These are phyloP conservation scores for Erucastrum elatum DNA, from an alignment of 345 rosid species.

Conservation along the genomic window DNA sequence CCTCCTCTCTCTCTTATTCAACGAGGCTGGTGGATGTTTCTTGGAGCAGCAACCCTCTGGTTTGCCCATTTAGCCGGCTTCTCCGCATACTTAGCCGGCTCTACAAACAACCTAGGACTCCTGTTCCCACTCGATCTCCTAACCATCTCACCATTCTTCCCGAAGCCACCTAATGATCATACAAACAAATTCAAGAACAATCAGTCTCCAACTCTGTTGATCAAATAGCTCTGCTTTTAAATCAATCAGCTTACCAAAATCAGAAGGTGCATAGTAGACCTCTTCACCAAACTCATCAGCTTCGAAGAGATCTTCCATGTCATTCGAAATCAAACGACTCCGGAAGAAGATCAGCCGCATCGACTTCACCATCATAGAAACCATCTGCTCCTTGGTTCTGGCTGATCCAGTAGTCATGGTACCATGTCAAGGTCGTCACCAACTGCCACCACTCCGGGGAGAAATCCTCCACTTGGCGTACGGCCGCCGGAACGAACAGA, in stretches of 20 bases:
- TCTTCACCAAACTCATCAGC: slow-evolving; percentile 42
- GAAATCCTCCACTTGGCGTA: too few relatives aligned
- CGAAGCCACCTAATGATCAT: slow-evolving; percentile 42
- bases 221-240: background rate
- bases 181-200: background rate
- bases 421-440: too few relatives aligned
- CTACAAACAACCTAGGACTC: slow-evolving; percentile 23
- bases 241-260: slow-evolving; percentile 14
- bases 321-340: slow-evolving; percentile 65
- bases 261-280: slow-evolving; percentile 28
- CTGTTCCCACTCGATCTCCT: slow-evolving; percentile 28
- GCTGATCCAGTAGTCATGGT: slow-evolving; percentile 49
- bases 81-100: slow-evolving; percentile 48
- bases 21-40: slow-evolving; percentile 62
- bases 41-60: slow-evolving; percentile 47
- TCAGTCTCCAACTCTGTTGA: background rate
- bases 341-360: slow-evolving; percentile 56
- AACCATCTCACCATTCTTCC: slow-evolving; percentile 40
- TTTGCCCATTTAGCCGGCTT: slow-evolving; percentile 49
- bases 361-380: slow-evolving; percentile 48
- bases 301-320: slow-evolving; percentile 48
- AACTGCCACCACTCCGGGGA: too few relatives aligned
- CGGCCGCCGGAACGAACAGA: too few relatives aligned
- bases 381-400: slow-evolving; percentile 62
- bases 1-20: slow-evolving; percentile 24